Evolutionary conservation across 176 grass and related monocot species (phyloP), one percentile per base, ranked within the genome.

Genomic region (Luzula sylvatica): DNA sequence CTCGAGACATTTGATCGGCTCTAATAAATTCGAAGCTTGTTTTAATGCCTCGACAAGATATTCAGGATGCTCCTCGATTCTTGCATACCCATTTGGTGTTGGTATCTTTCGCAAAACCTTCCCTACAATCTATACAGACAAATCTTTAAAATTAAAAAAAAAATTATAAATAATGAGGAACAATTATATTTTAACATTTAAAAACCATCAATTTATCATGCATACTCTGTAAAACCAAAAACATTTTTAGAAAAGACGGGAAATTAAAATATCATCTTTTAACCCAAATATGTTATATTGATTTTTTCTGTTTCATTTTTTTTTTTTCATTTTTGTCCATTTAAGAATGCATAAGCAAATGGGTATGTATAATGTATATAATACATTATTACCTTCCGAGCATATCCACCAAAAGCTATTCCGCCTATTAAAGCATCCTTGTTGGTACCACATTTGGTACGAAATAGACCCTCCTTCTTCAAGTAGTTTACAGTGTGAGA

Each of bases 401-500:
- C 90, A 70, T 85, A 95, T 25, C 90, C 77, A 5, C 83, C 89
- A 73, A 88, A 95, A 58, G 89, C 89, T 72, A 95, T 95, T 60
- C 89, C 83, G 67, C 83, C 83, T 14, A 95, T 79, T 14, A 78
- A 62, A 66, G 80, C 80, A 65, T 82, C 48, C 59, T 30, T 85
- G 75, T 71, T 80, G 55, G 53, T 11, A 76, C 74, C 55, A 53
- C 17, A 32, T 14, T 13, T 65, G 65, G 70, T 59, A 30, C 46
- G 71, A 66, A 95, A 86, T 52, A 95, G 58, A 24, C 71, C 77
- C 57, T 46, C 67, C 76, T 85, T 88, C 70, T 88, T 86, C 65
- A 95, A 61, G 58, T 38, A 79, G 53, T 95, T 73, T 18, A 88
- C 30, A 40, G 90, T 95, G 53, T 79, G 70, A 22, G 70, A 62